phyloP scores from a whole-genome alignment of 2,329 filamentous ascomycete species.

The Aureobasidium sp. region DNA sequence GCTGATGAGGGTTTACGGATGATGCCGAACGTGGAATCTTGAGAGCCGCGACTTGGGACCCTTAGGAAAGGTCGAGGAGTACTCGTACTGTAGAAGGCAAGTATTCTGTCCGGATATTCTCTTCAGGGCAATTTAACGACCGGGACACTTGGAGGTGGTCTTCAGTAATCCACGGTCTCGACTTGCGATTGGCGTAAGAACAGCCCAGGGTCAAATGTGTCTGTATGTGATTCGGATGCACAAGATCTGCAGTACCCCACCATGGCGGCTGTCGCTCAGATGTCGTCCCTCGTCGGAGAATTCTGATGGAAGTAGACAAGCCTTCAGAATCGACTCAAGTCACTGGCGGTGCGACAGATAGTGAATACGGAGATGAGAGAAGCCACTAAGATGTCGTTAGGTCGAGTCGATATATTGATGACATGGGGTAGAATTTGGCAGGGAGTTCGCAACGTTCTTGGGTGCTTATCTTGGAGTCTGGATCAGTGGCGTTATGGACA shows the following conservation, averaged over 20 bases:
- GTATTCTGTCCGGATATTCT: not conserved
- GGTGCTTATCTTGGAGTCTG: constrained; percentile 4
- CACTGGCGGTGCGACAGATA: not conserved
- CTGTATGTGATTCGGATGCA: not conserved
- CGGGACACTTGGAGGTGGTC: not conserved
- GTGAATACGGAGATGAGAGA: not conserved
- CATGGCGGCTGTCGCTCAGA: not conserved
- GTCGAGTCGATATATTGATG: not conserved
- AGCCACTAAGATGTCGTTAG: not conserved
- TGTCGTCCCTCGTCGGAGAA: not conserved
- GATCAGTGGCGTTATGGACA: constrained; percentile 3
- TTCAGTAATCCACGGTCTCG: not conserved
- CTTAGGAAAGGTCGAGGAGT: not conserved
- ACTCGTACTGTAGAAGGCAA: not conserved
- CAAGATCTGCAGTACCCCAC: not conserved
- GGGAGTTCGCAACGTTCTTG: not conserved
- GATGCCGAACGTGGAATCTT: not conserved
- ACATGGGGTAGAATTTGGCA: not conserved
- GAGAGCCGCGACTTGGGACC: not conserved
- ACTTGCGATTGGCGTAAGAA: not conserved
- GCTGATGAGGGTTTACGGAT: not conserved
- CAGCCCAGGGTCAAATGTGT: not conserved
- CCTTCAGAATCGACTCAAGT: too few relatives aligned
- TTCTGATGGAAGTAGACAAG: not conserved
- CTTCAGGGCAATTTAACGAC: not conserved